phyloP scores from a whole-genome alignment of 805 yeast genomes.

The Pichia eremophila region DNA sequence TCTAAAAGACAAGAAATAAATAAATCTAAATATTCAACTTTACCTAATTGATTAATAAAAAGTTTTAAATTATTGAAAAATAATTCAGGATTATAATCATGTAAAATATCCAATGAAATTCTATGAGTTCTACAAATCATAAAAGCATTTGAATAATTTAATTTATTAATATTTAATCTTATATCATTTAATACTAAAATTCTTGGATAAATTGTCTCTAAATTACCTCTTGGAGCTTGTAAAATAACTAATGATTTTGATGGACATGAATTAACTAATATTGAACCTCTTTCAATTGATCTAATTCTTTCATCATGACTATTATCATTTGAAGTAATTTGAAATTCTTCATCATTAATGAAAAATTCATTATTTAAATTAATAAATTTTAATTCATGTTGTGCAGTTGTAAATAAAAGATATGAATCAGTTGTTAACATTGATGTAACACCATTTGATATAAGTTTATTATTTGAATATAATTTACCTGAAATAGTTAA shows the following conservation, averaged over 20 bases:
- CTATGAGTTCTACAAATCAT: slow-evolving; percentile 81
- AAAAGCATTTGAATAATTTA: slow-evolving; percentile 65
- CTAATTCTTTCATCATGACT: slow-evolving; percentile 72
- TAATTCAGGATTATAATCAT: slow-evolving; percentile 73
- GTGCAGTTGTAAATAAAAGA: slow-evolving; percentile 79
- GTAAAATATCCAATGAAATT: slow-evolving; percentile 79
- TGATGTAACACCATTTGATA: slow-evolving; percentile 76
- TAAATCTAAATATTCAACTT: slow-evolving; percentile 71
- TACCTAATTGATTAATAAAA: slow-evolving; percentile 62
- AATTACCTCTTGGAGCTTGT: slow-evolving; percentile 93
- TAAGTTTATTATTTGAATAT: slow-evolving; percentile 47
- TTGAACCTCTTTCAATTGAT: slow-evolving; percentile 83
- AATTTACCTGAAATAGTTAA: slow-evolving; percentile 68
- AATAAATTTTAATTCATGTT: slow-evolving; percentile 70
- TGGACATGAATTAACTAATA: slow-evolving; percentile 75
- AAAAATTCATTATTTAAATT: slow-evolving; percentile 39
- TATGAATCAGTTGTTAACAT: slow-evolving; percentile 62
- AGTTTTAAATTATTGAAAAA: slow-evolving; percentile 55
- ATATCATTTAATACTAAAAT: slow-evolving; percentile 84
- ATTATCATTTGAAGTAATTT: slow-evolving; percentile 4
- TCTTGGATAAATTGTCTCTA: slow-evolving; percentile 90
- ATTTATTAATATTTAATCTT: slow-evolving; percentile 51
- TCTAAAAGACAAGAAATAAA: slow-evolving; percentile 80
- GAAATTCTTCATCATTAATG: slow-evolving; percentile 9
- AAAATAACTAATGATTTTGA: slow-evolving; percentile 72